Evolutionary conservation across 345 rosid genomes (phyloP), one percentile per base, ranked within the genome.

Genomic region (Populus simonii): DNA sequence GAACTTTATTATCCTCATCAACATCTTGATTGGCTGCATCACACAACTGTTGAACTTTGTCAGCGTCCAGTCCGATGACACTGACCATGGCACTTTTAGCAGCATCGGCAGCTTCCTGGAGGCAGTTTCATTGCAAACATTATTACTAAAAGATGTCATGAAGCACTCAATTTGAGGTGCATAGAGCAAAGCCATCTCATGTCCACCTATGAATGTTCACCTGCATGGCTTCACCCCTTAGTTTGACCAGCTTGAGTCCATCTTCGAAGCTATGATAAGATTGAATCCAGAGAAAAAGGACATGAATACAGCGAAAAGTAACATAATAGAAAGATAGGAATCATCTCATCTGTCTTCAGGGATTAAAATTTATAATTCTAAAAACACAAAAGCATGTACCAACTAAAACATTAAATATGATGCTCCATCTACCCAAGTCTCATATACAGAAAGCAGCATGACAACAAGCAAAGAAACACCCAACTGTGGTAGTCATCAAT

Each of bases 161-260:
- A 39, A 51, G 43, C 23, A 29, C 47, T 51, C 61, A 51, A 71
- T 67, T 17, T 0, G 22, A 55, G 45, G 53, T 27, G 31, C 11
- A 76, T 33, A 41, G 45, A 41, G 22, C 17, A 11, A 39, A 22
- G 38, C 49, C n/a, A 59, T 78, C 57, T 36, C 18, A 55, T 43
- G 75, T 57, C 65, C 59, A 82, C 66, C 55, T 17, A 72, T 47
- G 11, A 53, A 33, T 33, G 36, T 33, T 74, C 75, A 89, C 99
- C 93, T 96, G 99, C 97, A 96, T 96, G 29, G 98, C 99, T 88
- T 94, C 96, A 78, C 99, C 97, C 83, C 97, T 86, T 72, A 90
- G 92, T 88, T 94, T 96, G 76, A 96, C 98, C 86, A 94, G 89
- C 89, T 88, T 92, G 22, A 96, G 94, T 74, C 98, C 99, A 55